phyloP scores from a whole-genome alignment of 768 basidiomycete genomes.

The Mycena rosella region DNA sequence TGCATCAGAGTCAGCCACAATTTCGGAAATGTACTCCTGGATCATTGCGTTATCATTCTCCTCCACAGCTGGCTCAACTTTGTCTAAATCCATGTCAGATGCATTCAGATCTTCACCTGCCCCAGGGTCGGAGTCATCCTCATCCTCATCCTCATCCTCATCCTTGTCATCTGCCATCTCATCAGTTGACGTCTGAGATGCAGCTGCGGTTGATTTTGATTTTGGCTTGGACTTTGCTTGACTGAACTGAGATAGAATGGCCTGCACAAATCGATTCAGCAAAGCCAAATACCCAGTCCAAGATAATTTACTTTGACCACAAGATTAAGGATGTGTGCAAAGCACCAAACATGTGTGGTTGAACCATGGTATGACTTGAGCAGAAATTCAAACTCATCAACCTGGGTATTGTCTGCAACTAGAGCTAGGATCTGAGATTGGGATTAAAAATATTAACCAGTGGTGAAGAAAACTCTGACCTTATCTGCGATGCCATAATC shows the following conservation, averaged over 20 bases:
- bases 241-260: slow-evolving; percentile 37
- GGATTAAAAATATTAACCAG: too few relatives aligned
- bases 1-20: not conserved
- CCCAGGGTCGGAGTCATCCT: slow-evolving; percentile 19
- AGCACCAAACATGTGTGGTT: slow-evolving; percentile 39
- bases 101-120: slow-evolving; percentile 31
- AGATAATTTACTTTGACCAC: slow-evolving; percentile 43
- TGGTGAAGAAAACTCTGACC: slow-evolving; percentile 34
- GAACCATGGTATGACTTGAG: slow-evolving; percentile 33
- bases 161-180: not conserved
- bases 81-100: not conserved
- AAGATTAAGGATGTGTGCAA: slow-evolving; percentile 48
- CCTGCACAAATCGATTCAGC: slow-evolving; percentile 17
- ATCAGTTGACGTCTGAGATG: too few relatives aligned
- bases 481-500: slow-evolving; percentile 46
- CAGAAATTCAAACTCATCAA: slow-evolving; percentile 31
- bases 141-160: slow-evolving; percentile 8
- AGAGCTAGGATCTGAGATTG: slow-evolving; percentile 41
- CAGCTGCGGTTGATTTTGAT: not conserved
- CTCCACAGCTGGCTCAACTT: slow-evolving; percentile 38
- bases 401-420: slow-evolving; percentile 41
- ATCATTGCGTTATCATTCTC: slow-evolving; percentile 37
- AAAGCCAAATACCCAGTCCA: not conserved
- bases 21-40: slow-evolving; percentile 24
- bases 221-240: not conserved